Evolutionary conservation across 805 yeast species (phyloP).

Genomic region (Spathaspora hagerdaliae): DNA sequence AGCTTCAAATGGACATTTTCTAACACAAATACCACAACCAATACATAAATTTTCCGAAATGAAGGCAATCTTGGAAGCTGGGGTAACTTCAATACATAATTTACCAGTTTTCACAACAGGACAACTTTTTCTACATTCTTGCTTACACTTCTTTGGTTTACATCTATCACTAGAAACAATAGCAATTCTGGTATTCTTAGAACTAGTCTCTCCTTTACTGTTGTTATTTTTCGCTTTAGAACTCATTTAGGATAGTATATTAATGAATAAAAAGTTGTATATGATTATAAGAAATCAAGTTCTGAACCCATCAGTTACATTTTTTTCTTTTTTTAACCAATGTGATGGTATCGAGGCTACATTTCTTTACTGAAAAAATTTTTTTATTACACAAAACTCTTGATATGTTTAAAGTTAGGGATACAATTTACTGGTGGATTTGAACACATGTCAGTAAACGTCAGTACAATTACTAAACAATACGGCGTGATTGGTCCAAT

Average conservation of each 20-base stretch:
- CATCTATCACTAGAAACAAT: slow-evolving; percentile 92
- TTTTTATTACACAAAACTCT: background rate
- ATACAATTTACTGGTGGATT: slow-evolving; percentile 3
- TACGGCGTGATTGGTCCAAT: no score
- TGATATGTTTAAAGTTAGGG: slow-evolving; percentile 1
- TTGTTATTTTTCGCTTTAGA: slow-evolving; percentile 6
- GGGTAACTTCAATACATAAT: slow-evolving; percentile 93
- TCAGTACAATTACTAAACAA: slow-evolving; percentile 3
- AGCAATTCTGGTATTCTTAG: slow-evolving; percentile 79
- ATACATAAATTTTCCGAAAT: slow-evolving; percentile 92
- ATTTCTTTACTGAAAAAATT: background rate
- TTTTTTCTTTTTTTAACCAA: no score
- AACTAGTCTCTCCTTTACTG: slow-evolving; percentile 20
- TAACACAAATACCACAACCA: slow-evolving; percentile 99
- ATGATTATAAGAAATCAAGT: no score
- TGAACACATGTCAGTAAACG: slow-evolving; percentile 3
- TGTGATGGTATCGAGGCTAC: background rate
- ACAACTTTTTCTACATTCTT: slow-evolving; percentile 94
- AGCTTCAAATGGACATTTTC: slow-evolving; percentile 98
- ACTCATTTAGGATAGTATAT: background rate
- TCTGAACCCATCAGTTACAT: no score
- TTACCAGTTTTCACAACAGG: slow-evolving; percentile 98
- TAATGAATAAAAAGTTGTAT: slow-evolving; percentile 4
- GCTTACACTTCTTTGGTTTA: slow-evolving; percentile 97
- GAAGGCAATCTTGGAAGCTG: slow-evolving; percentile 87